These are phyloP conservation scores for Diaporthe aspalathi DNA, from an alignment of 2,329 filamentous ascomycete species.

Conservation along the genomic window DNA sequence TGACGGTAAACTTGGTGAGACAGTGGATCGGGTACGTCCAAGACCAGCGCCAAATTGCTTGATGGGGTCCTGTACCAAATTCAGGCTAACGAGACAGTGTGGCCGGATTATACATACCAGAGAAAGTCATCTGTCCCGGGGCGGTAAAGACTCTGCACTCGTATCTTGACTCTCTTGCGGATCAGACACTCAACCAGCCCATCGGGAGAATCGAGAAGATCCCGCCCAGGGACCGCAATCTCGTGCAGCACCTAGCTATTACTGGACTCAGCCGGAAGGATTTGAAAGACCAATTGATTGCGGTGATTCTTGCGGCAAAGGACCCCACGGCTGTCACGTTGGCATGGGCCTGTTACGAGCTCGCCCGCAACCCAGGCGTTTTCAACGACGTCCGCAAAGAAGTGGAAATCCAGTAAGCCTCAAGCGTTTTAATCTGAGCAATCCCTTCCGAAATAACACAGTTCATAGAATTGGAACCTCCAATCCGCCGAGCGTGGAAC, in stretches of 20 bases:
- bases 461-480: neutral
- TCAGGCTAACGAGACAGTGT: neutral
- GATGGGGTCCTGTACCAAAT: neutral
- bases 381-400: neutral
- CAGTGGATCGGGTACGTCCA: neutral
- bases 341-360: neutral
- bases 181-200: neutral
- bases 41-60: neutral
- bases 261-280: neutral
- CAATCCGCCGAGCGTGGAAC: neutral
- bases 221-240: neutral
- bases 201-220: neutral
- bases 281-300: neutral
- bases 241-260: neutral
- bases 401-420: neutral
- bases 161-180: neutral
- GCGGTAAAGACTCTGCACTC: neutral
- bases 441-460: neutral
- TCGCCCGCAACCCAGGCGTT: neutral
- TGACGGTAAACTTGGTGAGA: neutral
- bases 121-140: neutral
- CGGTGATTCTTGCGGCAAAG: neutral
- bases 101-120: neutral
- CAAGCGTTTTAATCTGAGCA: neutral
- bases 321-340: neutral